Percentiles rank a stretch among this genome's conserved stretches.
phyloP scores from a whole-genome alignment of 352 stramenopile genomes.

The Poterioochromonas sp. region DNA sequence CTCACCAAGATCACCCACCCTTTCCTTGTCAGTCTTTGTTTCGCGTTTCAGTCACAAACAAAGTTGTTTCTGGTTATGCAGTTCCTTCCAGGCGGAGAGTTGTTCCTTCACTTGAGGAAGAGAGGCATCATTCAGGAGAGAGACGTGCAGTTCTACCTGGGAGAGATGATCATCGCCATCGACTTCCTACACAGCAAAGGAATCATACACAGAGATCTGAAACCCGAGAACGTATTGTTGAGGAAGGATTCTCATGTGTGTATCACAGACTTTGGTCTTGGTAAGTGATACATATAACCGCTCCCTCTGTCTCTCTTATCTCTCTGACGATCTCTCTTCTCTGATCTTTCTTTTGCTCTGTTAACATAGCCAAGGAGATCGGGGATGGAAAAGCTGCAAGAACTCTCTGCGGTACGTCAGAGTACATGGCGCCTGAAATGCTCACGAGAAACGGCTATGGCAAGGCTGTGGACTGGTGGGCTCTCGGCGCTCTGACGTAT shows the following conservation, averaged over 20 bases:
- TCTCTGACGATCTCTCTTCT: no score
- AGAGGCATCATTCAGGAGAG: conserved; percentile 80
- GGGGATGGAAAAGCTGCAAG: conserved; percentile 35
- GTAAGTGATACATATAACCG: no score
- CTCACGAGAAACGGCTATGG: conserved; percentile 43
- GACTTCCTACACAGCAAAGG: conserved; percentile 87
- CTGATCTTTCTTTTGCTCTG: not conserved
- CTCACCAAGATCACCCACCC: conserved; percentile 89
- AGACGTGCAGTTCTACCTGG: conserved; percentile 70
- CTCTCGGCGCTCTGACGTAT: conserved; percentile 66
- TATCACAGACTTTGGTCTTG: conserved; percentile 92
- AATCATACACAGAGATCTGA: conserved; percentile 91
- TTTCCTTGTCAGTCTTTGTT: conserved; percentile 94
- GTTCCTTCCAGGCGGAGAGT: conserved; percentile 89
- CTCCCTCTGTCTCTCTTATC: conserved; percentile 38
- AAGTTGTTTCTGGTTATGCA: conserved; percentile 97
- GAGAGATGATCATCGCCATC: conserved; percentile 93
- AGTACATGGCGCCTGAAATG: conserved; percentile 61
- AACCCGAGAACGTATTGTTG: conserved; percentile 89
- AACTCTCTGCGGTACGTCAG: conserved; percentile 52
- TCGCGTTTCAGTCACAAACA: conserved; percentile 81
- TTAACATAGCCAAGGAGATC: conserved; percentile 27
- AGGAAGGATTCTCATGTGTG: conserved; percentile 77
- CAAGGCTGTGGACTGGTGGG: conserved; percentile 63
- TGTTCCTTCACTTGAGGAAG: conserved; percentile 85